A percentile compares a stretch with the other conserved stretches of the same genome.
Conservation (phyloP, 2,329 filamentous ascomycete species). For the Bipolaris victoriae region DNA sequence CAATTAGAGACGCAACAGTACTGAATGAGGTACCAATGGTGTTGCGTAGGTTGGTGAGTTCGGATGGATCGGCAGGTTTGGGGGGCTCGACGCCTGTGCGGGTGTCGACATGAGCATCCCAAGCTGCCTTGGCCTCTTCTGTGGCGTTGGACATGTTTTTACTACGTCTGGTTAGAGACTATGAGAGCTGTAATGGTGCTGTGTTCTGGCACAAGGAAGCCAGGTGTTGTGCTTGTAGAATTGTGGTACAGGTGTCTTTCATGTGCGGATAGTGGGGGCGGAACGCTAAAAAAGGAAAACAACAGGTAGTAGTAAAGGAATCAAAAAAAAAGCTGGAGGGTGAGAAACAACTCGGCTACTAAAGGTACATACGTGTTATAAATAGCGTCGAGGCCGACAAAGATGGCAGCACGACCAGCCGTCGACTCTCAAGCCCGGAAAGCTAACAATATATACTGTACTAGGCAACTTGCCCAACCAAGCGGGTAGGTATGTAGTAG, state of each 20-base stretch:
- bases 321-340: too few species aligned
- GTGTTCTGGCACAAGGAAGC: too few species aligned
- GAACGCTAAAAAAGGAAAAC: neutral
- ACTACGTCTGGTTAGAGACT: neutral
- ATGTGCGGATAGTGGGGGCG: neutral
- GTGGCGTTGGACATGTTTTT: slow-evolving; percentile 20
- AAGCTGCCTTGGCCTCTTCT: slow-evolving; percentile 33
- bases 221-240: neutral
- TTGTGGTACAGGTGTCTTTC: neutral
- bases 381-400: too few species aligned
- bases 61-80: slow-evolving; percentile 38
- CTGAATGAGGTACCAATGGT: slow-evolving; percentile 40
- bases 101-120: slow-evolving; percentile 41
- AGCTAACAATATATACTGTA: too few species aligned
- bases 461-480: too few species aligned
- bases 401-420: too few species aligned
- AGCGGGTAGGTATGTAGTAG: too few species aligned
- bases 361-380: neutral
- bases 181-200: neutral
- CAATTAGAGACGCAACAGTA: slow-evolving; percentile 35
- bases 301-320: too few species aligned
- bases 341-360: neutral
- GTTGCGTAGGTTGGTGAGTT: slow-evolving; percentile 41
- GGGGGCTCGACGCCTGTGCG: slow-evolving; percentile 39
- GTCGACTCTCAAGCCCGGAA: too few species aligned